Base-by-base conservation (phyloP, 805 yeast genomes). In the Metahyphopichia silvanorum region DNA sequence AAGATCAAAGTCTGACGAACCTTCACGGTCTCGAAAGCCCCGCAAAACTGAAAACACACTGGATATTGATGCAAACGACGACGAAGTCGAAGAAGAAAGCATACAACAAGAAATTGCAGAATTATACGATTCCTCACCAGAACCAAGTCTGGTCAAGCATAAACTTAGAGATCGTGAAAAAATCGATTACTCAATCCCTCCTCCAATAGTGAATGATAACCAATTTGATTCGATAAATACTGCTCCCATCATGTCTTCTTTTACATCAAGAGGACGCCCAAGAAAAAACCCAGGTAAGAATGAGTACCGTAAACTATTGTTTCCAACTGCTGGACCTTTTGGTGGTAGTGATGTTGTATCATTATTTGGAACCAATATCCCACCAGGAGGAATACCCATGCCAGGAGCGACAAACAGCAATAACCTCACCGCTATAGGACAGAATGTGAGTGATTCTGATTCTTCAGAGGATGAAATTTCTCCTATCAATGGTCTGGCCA, bases 271-370 rank as follows among this genome's bases (percentile, higher is more conserved):
- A 19, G 61, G 71, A 12, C 64, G 71, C 43, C 46, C 62, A 27
- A 56, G 70, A 25, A 57, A 63, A n/a, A 59, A 69, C 13, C 50
- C 60, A 5, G 51, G 50, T 33, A 76, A 74, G 27, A 75, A 71
- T 17, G 72, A 66, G 25, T 63, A 56, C 34, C 54, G 83, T 25
- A 73, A 88, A 49, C 73, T 95, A 25, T 62, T 93, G 23, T 89
- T 85, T 50, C 95, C 96, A 5, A 91, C 96, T 0, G 87, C 88
- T 11, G 98, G 98, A 0, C 98, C 98, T 2, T 91, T 91, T 67
- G 98, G 98, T 18, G 98, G 98, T 15, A 82, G 91, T 39, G 97
- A 91, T 53, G 95, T 87, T 1, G 74, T 80, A 6, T 82, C 96
- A 0, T 63, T 91, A 19, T 87, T 88, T 57, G 89, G 93, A 5